Percentiles rank a stretch among this genome's conserved stretches.
Evolutionary conservation across 2,329 filamentous ascomycete species (phyloP).

Genomic region (Cercospora sp.): DNA sequence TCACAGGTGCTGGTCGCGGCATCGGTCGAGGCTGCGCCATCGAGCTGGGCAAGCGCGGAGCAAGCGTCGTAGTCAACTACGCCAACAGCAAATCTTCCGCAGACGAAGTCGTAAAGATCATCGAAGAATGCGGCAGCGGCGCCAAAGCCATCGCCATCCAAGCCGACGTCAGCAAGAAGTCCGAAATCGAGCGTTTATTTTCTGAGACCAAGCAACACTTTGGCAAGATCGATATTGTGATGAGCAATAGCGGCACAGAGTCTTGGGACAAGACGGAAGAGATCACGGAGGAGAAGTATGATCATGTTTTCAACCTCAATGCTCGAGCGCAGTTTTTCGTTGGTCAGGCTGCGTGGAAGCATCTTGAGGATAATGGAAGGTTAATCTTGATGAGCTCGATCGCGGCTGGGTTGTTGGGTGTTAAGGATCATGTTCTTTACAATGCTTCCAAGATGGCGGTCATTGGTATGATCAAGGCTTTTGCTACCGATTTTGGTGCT

Average conservation of each 20-base stretch:
- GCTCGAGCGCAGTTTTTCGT: slow-evolving; percentile 74
- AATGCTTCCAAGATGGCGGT: slow-evolving; percentile 71
- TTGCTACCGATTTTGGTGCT: slow-evolving; percentile 69
- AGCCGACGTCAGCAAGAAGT: slow-evolving; percentile 56
- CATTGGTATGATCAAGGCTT: slow-evolving; percentile 70
- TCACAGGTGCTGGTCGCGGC: slow-evolving; percentile 66
- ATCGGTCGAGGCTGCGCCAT: slow-evolving; percentile 67
- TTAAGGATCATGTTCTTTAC: slow-evolving; percentile 71
- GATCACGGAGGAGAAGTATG: slow-evolving; percentile 68
- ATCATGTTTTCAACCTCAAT: slow-evolving; percentile 69
- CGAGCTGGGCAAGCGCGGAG: slow-evolving; percentile 65
- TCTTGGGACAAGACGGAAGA: slow-evolving; percentile 68
- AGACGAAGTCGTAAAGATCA: slow-evolving; percentile 51
- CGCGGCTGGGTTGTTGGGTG: slow-evolving; percentile 65
- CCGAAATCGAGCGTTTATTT: slow-evolving; percentile 60
- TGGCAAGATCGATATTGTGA: slow-evolving; percentile 51
- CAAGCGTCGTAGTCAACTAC: slow-evolving; percentile 66
- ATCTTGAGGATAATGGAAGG: slow-evolving; percentile 68
- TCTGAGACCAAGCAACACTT: slow-evolving; percentile 46
- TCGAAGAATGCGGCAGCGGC: slow-evolving; percentile 49
- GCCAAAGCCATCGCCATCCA: slow-evolving; percentile 59
- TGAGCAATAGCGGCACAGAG: slow-evolving; percentile 61
- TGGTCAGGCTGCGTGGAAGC: slow-evolving; percentile 70
- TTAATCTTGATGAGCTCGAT: slow-evolving; percentile 75
- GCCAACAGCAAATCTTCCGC: slow-evolving; percentile 55